phyloP scores from a whole-genome alignment of 2,329 filamentous ascomycete genomes.

The Passalora sequoiae region DNA sequence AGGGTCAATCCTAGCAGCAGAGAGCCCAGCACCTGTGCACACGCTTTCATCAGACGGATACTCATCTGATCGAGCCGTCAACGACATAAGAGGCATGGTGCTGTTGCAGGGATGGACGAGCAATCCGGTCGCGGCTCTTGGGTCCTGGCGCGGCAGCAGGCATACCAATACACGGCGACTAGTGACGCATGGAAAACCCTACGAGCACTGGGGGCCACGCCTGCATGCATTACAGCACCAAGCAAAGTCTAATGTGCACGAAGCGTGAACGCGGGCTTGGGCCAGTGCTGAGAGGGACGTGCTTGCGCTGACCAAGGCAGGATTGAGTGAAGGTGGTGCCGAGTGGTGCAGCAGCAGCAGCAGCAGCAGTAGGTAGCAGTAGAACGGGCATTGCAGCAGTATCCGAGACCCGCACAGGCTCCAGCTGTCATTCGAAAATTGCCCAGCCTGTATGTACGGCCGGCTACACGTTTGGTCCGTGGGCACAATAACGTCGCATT shows the following conservation, averaged over 20 bases:
- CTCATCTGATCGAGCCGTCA: constrained; percentile 15
- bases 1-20: constrained; percentile 13
- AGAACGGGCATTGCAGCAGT: too few relatives aligned
- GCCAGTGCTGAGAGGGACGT: not conserved
- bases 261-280: not conserved
- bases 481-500: not conserved
- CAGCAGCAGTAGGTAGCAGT: too few relatives aligned
- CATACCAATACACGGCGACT: constrained; percentile 3
- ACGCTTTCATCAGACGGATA: constrained; percentile 12
- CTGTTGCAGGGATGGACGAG: not conserved
- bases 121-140: constrained; percentile 13
- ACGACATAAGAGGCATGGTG: constrained; percentile 14
- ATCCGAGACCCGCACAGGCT: not conserved
- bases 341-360: not conserved
- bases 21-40: constrained; percentile 14
- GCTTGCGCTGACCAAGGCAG: not conserved
- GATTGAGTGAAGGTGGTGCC: not conserved
- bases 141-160: constrained; percentile 13
- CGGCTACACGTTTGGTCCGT: not conserved
- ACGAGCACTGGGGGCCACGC: not conserved
- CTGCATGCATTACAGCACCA: not conserved
- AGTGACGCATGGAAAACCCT: constrained; percentile 13
- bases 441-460: not conserved
- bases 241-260: constrained; percentile 6
- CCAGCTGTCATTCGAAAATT: not conserved